Conservation (phyloP, 345 rosid species). For the Aurinia saxatilis region DNA sequence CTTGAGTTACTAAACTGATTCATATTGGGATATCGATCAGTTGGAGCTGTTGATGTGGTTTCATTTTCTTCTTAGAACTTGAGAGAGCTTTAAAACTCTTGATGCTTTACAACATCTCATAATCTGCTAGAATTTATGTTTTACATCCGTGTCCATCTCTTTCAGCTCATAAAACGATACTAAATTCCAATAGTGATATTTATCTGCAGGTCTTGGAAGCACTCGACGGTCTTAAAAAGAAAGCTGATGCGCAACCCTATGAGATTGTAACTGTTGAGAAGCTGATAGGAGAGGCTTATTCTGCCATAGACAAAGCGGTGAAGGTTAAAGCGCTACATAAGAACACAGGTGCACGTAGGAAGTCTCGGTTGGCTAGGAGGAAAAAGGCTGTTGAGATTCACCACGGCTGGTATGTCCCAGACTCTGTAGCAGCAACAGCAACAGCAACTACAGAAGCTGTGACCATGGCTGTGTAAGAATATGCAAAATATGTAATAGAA, state of each 20-base stretch:
- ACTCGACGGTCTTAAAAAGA: conserved; percentile 67
- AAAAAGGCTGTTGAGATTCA: conserved; percentile 84
- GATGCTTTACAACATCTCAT: not conserved
- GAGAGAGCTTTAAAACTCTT: not conserved
- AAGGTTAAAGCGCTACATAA: conserved; percentile 65
- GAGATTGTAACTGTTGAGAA: conserved; percentile 68
- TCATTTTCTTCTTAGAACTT: not conserved
- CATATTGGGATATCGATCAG: not conserved
- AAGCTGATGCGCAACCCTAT: conserved; percentile 65
- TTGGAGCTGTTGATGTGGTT: not conserved
- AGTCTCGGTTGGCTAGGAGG: conserved; percentile 86
- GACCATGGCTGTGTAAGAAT: conserved; percentile 26
- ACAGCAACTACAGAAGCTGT: conserved; percentile 10
- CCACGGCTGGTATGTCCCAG: conserved; percentile 87
- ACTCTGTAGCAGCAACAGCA: conserved; percentile 25
- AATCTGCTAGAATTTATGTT: not conserved
- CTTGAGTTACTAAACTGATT: not conserved
- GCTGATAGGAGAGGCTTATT: conserved; percentile 81
- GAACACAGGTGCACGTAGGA: conserved; percentile 78
- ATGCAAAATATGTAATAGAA: not conserved
- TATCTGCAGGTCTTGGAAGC: conserved; percentile 67
- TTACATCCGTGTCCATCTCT: not conserved
- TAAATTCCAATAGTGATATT: not conserved
- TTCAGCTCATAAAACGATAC: not conserved
- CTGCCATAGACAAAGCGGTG: conserved; percentile 78